Conservation (phyloP, 108 stramenopile species). For the Craspedostauros australis region DNA sequence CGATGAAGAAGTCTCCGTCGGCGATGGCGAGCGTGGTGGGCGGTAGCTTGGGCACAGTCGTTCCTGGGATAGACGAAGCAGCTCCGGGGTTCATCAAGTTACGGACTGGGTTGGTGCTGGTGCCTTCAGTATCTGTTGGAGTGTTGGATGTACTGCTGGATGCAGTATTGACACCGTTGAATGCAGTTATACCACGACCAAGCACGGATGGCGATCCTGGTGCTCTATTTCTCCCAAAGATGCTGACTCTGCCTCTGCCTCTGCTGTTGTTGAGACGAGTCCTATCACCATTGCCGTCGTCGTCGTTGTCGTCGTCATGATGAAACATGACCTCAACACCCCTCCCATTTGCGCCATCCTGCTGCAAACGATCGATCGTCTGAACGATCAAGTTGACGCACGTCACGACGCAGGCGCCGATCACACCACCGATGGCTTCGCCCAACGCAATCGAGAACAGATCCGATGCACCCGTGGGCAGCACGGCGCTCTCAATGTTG, state of each 20-base stretch:
- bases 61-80: not conserved
- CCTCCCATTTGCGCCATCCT: not conserved
- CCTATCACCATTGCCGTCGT: not conserved
- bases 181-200: too few species aligned
- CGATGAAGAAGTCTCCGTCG: conserved; percentile 76
- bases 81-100: not conserved
- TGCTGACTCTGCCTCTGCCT: too few species aligned
- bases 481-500: conserved; percentile 41
- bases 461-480: conserved; percentile 61
- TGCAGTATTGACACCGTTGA: too few species aligned
- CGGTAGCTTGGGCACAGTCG: not conserved
- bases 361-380: too few species aligned
- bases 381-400: conserved; percentile 4
- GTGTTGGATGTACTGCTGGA: too few species aligned
- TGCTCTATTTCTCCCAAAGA: too few species aligned
- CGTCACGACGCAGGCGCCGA: conserved; percentile 52
- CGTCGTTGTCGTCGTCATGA: not conserved
- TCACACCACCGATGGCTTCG: conserved; percentile 62
- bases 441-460: conserved; percentile 61
- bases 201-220: too few species aligned
- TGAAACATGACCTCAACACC: not conserved
- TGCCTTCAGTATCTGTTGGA: too few species aligned
- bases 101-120: too few species aligned
- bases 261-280: too few species aligned
- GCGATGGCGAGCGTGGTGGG: conserved; percentile 52